These are phyloP conservation scores for Pichia membranifaciens DNA, from an alignment of 805 yeast genomes.

Conservation along the genomic window DNA sequence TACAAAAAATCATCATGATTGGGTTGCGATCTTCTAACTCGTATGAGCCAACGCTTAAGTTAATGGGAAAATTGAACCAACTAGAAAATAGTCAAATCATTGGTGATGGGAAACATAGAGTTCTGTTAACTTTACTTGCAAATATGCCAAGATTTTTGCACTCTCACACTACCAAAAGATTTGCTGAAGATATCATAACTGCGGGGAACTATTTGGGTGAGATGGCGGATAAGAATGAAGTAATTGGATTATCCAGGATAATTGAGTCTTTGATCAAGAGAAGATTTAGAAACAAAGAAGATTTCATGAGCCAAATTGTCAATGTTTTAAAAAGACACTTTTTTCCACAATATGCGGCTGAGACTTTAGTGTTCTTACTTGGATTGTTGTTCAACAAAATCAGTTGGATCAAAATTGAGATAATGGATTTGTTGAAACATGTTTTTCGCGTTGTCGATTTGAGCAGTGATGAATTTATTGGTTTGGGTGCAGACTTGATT, in stretches of 20 bases:
- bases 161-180: conserved; percentile 57
- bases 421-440: conserved; percentile 67
- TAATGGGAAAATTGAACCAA: conserved; percentile 64
- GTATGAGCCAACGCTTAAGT: conserved; percentile 67
- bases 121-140: conserved; percentile 66
- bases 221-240: conserved; percentile 53
- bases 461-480: conserved; percentile 69
- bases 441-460: conserved; percentile 75
- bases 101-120: conserved; percentile 62
- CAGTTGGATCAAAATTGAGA: conserved; percentile 74
- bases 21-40: conserved; percentile 82
- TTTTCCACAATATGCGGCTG: conserved; percentile 71
- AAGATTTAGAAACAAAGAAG: conserved; percentile 84
- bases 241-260: conserved; percentile 58
- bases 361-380: conserved; percentile 64
- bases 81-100: conserved; percentile 70
- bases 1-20: conserved; percentile 69
- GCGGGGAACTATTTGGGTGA: conserved; percentile 53
- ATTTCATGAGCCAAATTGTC: conserved; percentile 76
- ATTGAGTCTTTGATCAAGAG: conserved; percentile 70
- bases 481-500: conserved; percentile 91
- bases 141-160: conserved; percentile 82
- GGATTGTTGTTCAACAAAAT: conserved; percentile 75
- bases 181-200: conserved; percentile 43
- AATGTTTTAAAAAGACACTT: conserved; percentile 61